These are phyloP conservation scores for Termitomyces sp. DNA, from an alignment of 768 basidiomycete genomes.

Conservation along the genomic window DNA sequence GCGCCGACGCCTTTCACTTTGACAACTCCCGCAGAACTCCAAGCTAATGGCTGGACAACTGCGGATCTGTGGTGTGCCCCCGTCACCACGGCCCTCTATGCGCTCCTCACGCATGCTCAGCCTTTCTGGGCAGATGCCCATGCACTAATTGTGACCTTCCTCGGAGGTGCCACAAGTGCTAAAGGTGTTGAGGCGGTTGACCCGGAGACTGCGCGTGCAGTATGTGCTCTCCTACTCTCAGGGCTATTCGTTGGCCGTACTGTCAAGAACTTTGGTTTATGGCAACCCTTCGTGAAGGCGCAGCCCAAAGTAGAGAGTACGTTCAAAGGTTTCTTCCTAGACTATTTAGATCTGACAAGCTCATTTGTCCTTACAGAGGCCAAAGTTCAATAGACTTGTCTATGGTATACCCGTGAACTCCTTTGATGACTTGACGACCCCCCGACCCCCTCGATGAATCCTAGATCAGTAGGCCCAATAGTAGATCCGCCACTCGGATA, in stretches of 20 bases:
- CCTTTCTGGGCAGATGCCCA: constrained; percentile 75
- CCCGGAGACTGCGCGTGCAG: constrained; percentile 61
- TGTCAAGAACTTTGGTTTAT: constrained; percentile 56
- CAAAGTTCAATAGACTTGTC: constrained; percentile 9
- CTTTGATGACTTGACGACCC: not conserved
- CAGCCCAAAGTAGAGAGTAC: constrained; percentile 13
- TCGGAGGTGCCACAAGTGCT: constrained; percentile 34
- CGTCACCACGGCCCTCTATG: constrained; percentile 70
- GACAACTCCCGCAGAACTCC: constrained; percentile 76
- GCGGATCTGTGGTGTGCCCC: constrained; percentile 87
- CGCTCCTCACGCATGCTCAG: constrained; percentile 82
- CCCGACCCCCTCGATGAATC: not conserved
- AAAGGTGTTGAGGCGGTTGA: constrained; percentile 49
- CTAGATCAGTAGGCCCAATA: not conserved
- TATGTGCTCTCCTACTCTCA: constrained; percentile 66
- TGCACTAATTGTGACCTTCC: constrained; percentile 38
- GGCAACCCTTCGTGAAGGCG: constrained; percentile 14
- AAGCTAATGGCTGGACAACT: constrained; percentile 81
- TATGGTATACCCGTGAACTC: not conserved
- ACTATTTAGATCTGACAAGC: not conserved
- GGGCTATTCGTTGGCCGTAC: constrained; percentile 61
- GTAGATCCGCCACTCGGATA: not conserved
- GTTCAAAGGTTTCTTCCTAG: not conserved
- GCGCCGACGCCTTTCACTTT: constrained; percentile 66
- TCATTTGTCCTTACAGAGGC: not conserved